These are phyloP conservation scores for Diutina pseudorugosa DNA, from an alignment of 1,139 yeast genomes.

Conservation along the genomic window DNA sequence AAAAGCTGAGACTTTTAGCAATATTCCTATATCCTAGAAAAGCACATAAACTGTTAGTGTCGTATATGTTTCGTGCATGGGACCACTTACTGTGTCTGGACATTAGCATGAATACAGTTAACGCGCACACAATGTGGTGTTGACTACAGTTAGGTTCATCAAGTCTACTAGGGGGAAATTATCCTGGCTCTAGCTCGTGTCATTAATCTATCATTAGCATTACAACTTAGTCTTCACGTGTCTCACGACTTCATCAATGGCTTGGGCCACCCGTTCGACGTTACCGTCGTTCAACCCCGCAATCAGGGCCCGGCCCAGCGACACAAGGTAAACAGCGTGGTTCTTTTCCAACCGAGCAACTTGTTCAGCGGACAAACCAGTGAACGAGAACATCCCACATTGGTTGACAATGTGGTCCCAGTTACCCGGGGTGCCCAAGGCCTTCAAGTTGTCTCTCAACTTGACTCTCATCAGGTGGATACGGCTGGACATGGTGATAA, in stretches of 20 bases:
- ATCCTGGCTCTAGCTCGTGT: not conserved
- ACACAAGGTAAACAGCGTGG: conserved; percentile 69
- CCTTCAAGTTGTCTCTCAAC: conserved; percentile 38
- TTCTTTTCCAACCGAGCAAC: conserved; percentile 65
- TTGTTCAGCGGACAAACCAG: conserved; percentile 74
- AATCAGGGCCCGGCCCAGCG: conserved; percentile 85
- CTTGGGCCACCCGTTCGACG: conserved; percentile 67
- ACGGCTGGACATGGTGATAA: conserved; percentile 80
- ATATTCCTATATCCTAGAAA: too few species aligned
- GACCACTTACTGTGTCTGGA: too few species aligned
- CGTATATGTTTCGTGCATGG: too few species aligned
- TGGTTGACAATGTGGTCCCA: conserved; percentile 92
- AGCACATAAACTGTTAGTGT: too few species aligned
- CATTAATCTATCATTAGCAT: not conserved
- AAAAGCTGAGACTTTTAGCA: too few species aligned
- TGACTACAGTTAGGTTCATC: too few species aligned
- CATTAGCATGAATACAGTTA: too few species aligned
- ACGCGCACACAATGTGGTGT: too few species aligned
- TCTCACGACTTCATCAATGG: conserved; percentile 70
- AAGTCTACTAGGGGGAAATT: too few species aligned
- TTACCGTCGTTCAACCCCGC: conserved; percentile 85
- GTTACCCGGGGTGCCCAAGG: conserved; percentile 67
- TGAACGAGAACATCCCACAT: conserved; percentile 95
- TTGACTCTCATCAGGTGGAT: conserved; percentile 65
- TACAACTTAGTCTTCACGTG: conserved; percentile 22